Base-by-base conservation (phyloP, 805 yeast species). In the Kregervanrija pseudodelftensis region DNA sequence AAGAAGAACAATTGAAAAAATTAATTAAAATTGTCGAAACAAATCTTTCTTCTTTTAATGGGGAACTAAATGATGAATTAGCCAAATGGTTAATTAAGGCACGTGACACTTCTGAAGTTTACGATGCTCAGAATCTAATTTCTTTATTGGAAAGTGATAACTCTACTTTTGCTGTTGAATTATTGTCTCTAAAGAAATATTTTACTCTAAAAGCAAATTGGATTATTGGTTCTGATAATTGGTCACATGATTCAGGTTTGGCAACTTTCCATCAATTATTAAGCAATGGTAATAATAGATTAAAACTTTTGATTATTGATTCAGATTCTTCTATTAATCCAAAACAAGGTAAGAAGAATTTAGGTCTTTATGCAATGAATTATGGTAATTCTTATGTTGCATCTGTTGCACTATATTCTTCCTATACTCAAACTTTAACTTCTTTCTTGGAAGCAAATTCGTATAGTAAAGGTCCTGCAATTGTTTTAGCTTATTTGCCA, bases 301-400 rank as follows among this genome's bases (percentile, higher is more conserved):
- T 91, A 54, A 91, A 91, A 62, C 75, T 91, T 76, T 75, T 91
- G 58, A 72, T 91, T 47, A 82, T 91, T 57, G 97, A 91, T 61
- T 83, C 90, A 12, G 90, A 87, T 59, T 91, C 95, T 11, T 73
- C 73, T 47, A 66, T 69, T 34, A 58, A 64, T 30, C 56, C 57
- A 40, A 66, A 73, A 52, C 69, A 77, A 50, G 80, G 93, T 63
- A 88, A 89, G 71, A 88, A 91, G 66, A 96, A 91, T 61, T 80
- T 90, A 51, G 98, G 97, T 44, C 70, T 91, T 39, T 91, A 88
- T 61, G 96, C 96, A 39, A 86, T 91, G 96, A 86, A 87, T 65
- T 87, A 82, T 56, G 93, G 95, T 46, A 77, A 81, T 50, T 82
- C 85, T 38, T 91, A 88, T 60, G 96, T 90, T 55, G 96, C 97